phyloP scores from a whole-genome alignment of 2,329 filamentous ascomycete genomes.

The Camillea tinctor region DNA sequence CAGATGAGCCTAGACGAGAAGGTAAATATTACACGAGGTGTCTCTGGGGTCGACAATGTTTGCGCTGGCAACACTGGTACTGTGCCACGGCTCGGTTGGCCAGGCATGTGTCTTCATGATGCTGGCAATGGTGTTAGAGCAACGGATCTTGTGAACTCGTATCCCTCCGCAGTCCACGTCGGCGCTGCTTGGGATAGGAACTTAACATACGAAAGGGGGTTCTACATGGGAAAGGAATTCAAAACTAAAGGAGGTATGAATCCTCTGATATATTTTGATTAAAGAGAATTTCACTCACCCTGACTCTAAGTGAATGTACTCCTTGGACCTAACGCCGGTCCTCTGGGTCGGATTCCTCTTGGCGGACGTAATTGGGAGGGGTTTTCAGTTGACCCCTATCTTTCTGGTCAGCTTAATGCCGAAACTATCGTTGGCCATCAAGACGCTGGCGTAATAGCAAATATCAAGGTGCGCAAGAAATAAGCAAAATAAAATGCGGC shows the following conservation, averaged over 20 bases:
- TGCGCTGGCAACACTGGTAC: constrained; percentile 48
- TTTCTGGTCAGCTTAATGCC: constrained; percentile 69
- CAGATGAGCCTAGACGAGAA: constrained; percentile 68
- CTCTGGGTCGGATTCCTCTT: constrained; percentile 64
- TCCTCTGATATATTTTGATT: not conserved
- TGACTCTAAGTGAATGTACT: constrained; percentile 49
- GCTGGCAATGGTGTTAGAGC: constrained; percentile 49
- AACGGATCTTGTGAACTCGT: constrained; percentile 48
- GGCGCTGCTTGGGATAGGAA: constrained; percentile 54
- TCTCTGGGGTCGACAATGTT: constrained; percentile 44
- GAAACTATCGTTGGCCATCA: constrained; percentile 75
- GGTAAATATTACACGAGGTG: constrained; percentile 48
- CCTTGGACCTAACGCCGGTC: constrained; percentile 67
- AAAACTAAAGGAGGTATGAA: constrained; percentile 46
- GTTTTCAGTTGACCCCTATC: constrained; percentile 64
- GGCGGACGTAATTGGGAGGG: constrained; percentile 71
- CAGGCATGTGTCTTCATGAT: constrained; percentile 49
- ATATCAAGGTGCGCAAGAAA: constrained; percentile 57
- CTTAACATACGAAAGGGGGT: constrained; percentile 49
- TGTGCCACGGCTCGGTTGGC: constrained; percentile 44
- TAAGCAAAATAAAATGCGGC: not conserved
- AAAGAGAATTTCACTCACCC: constrained; percentile 4
- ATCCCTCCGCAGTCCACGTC: constrained; percentile 47
- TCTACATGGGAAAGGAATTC: constrained; percentile 57
- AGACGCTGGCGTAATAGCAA: constrained; percentile 75